Conservation (phyloP, 768 basidiomycete genomes). For the Serpula lacrymans region DNA sequence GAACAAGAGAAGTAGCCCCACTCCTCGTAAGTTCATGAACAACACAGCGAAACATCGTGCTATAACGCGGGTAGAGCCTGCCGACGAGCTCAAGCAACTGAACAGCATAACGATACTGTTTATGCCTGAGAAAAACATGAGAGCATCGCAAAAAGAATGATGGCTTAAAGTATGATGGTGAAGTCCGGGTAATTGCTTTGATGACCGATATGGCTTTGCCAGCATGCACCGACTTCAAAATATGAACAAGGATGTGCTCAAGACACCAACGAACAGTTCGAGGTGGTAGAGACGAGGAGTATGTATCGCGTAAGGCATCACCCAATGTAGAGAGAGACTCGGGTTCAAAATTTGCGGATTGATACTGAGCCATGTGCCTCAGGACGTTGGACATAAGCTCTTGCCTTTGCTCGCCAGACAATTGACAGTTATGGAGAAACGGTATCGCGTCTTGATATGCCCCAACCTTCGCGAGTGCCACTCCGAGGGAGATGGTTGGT, state of each 20-base stretch:
- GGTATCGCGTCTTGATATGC: slow-evolving; percentile 22
- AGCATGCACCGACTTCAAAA: slow-evolving; percentile 36
- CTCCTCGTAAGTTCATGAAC: too few species aligned
- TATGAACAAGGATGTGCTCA: slow-evolving; percentile 40
- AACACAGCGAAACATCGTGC: too few species aligned
- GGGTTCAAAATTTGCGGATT: slow-evolving; percentile 26
- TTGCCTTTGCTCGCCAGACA: slow-evolving; percentile 31
- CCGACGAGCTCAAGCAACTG: slow-evolving; percentile 24
- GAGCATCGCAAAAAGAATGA: slow-evolving; percentile 35
- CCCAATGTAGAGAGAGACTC: slow-evolving; percentile 30
- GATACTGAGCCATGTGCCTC: slow-evolving; percentile 29
- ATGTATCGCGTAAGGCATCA: slow-evolving; percentile 34
- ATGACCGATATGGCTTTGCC: slow-evolving; percentile 36
- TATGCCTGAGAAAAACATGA: slow-evolving; percentile 36
- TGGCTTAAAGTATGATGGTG: slow-evolving; percentile 38
- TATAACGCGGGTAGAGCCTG: too few species aligned
- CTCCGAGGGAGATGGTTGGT: slow-evolving; percentile 27
- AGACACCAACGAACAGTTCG: slow-evolving; percentile 41
- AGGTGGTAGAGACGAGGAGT: slow-evolving; percentile 29
- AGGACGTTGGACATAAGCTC: slow-evolving; percentile 38
- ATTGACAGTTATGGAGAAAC: slow-evolving; percentile 30
- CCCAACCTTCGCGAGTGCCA: slow-evolving; percentile 26
- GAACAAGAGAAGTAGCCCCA: too few species aligned
- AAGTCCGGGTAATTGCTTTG: slow-evolving; percentile 31
- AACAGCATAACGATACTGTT: slow-evolving; percentile 35